phyloP scores from a whole-genome alignment of 1,139 yeast genomes.

The Hansenula anomala region DNA sequence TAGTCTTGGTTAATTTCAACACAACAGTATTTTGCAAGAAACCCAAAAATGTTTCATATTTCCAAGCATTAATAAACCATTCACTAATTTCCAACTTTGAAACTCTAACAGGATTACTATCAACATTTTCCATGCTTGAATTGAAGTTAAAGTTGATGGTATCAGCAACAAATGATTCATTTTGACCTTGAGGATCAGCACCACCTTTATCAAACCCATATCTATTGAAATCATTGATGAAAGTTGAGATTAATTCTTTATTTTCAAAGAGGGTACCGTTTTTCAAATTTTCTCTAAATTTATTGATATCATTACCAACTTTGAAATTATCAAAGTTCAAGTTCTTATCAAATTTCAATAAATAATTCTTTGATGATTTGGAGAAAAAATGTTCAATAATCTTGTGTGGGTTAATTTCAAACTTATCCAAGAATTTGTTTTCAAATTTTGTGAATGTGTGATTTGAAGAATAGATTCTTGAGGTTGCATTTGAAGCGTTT shows the following conservation, averaged over 20 bases:
- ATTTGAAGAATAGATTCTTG: slow-evolving; percentile 29
- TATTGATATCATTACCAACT: slow-evolving; percentile 16
- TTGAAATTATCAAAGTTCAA: slow-evolving; percentile 25
- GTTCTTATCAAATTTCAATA: slow-evolving; percentile 25
- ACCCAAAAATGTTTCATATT: slow-evolving; percentile 29
- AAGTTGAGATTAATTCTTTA: slow-evolving; percentile 26
- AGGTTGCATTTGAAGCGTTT: slow-evolving; percentile 28
- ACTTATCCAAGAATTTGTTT: slow-evolving; percentile 27
- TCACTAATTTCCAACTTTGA: slow-evolving; percentile 28
- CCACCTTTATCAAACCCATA: slow-evolving; percentile 25
- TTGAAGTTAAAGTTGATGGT: slow-evolving; percentile 24
- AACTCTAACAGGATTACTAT: slow-evolving; percentile 24
- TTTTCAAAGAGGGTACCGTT: slow-evolving; percentile 20
- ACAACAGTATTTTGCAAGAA: slow-evolving; percentile 28
- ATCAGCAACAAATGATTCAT: slow-evolving; percentile 20
- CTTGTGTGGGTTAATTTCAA: slow-evolving; percentile 27
- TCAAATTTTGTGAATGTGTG: slow-evolving; percentile 29
- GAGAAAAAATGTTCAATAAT: slow-evolving; percentile 28
- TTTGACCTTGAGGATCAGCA: slow-evolving; percentile 10
- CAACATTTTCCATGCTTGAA: slow-evolving; percentile 18
- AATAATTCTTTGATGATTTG: slow-evolving; percentile 28
- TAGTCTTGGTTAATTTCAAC: slow-evolving; percentile 27
- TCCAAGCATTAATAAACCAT: slow-evolving; percentile 32
- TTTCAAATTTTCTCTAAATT: slow-evolving; percentile 21
- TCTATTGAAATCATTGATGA: slow-evolving; percentile 27